Evolutionary conservation across 2,329 filamentous ascomycete genomes (phyloP).

Genomic region (Fusarium scirpi): DNA sequence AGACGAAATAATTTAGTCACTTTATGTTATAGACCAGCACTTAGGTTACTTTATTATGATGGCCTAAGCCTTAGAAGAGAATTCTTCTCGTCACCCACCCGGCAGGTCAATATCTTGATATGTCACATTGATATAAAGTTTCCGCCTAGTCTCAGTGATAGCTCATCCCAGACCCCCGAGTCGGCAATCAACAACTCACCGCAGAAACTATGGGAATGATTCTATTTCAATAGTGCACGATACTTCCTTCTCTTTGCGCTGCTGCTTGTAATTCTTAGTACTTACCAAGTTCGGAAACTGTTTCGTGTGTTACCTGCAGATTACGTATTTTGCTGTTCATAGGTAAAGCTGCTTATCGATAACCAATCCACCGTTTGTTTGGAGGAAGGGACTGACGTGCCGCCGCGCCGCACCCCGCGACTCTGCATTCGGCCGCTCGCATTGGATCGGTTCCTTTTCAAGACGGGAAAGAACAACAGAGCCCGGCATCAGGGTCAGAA

Average conservation of each 20-base stretch:
- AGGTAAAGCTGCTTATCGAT: conserved; percentile 32
- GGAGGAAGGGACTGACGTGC: conserved; percentile 5
- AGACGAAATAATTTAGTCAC: background rate
- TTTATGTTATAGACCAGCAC: background rate
- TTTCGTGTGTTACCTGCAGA: background rate
- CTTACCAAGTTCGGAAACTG: background rate
- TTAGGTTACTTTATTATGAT: background rate
- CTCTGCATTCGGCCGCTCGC: conserved; percentile 28
- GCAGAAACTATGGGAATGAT: background rate
- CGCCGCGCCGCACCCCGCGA: conserved; percentile 34
- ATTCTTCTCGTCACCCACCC: background rate
- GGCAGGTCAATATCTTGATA: background rate
- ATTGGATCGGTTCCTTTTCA: conserved; percentile 2
- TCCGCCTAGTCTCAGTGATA: background rate
- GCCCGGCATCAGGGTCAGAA: background rate
- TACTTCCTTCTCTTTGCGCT: background rate
- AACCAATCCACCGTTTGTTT: conserved; percentile 7
- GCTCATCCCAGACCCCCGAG: background rate
- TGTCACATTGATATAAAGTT: background rate
- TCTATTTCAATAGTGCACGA: background rate
- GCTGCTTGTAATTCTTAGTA: background rate
- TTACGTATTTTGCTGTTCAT: background rate
- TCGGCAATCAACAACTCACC: background rate
- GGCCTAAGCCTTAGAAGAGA: background rate
- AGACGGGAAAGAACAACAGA: conserved; percentile 19